Evolutionary conservation across 768 basidiomycete genomes (phyloP).

Genomic region (Gautieria morchelliformis): DNA sequence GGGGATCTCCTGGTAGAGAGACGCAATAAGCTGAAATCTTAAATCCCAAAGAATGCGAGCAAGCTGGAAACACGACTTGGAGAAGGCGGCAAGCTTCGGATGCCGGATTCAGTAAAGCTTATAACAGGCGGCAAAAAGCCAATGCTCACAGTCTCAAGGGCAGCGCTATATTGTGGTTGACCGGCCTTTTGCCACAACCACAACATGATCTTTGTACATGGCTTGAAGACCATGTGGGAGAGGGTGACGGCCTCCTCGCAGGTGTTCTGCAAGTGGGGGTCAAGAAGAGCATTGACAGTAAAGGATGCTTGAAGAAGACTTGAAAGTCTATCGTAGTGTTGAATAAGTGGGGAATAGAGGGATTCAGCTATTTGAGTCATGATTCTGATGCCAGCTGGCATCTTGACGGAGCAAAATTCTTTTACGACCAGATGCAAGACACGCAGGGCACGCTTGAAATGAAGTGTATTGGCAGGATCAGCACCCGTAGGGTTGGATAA

Average conservation of each 20-base stretch:
- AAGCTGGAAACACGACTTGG: constrained; percentile 1
- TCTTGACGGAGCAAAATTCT: constrained; percentile 61
- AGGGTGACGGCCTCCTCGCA: constrained; percentile 31
- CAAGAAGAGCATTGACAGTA: not conserved
- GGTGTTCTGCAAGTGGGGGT: not conserved
- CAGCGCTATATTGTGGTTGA: constrained; percentile 30
- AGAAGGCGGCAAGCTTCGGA: not conserved
- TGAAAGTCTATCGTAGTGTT: constrained; percentile 1
- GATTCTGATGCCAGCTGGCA: constrained; percentile 54
- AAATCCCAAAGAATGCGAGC: constrained; percentile 33
- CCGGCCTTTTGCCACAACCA: constrained; percentile 58
- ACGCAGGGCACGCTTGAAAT: constrained; percentile 51
- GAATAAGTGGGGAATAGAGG: not conserved
- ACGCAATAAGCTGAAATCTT: constrained; percentile 44
- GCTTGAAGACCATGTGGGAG: constrained; percentile 68
- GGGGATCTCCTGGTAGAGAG: constrained; percentile 21
- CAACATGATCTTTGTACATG: constrained; percentile 53
- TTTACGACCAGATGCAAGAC: constrained; percentile 59
- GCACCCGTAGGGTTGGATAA: constrained; percentile 29
- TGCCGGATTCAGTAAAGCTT: not conserved
- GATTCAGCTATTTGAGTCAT: constrained; percentile 46
- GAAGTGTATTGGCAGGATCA: constrained; percentile 35
- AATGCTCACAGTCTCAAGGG: constrained; percentile 29
- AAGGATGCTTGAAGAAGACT: constrained; percentile 1
- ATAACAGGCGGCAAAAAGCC: constrained; percentile 23